Conservation (phyloP, 2,329 filamentous ascomycete species). For the Didymella keratinophila region DNA sequence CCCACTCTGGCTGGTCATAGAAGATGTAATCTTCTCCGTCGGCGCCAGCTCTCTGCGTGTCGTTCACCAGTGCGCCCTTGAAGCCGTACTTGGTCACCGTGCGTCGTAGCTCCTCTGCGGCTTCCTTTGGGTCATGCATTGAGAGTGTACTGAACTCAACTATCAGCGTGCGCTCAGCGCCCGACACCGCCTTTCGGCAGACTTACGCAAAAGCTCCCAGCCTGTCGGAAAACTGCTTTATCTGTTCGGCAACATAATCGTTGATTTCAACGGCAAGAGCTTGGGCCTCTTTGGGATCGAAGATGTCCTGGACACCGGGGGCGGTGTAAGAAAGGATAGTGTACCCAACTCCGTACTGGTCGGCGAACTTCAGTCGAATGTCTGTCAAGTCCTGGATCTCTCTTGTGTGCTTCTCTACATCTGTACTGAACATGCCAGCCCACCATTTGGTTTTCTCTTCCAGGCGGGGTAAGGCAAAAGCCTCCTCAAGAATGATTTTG, state of each 20-base stretch:
- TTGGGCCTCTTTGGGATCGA: slow-evolving; percentile 55
- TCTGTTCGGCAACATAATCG: slow-evolving; percentile 55
- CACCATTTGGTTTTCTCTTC: slow-evolving; percentile 67
- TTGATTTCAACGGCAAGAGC: slow-evolving; percentile 57
- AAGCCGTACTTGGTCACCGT: slow-evolving; percentile 60
- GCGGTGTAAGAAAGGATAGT: slow-evolving; percentile 59
- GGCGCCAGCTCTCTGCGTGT: slow-evolving; percentile 42
- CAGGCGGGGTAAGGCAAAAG: slow-evolving; percentile 67
- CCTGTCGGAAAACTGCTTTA: slow-evolving; percentile 53
- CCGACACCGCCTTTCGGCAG: too few species aligned
- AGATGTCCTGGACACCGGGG: slow-evolving; percentile 59
- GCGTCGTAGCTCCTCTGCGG: slow-evolving; percentile 40
- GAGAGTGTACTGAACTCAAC: slow-evolving; percentile 30
- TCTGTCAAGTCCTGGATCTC: slow-evolving; percentile 63
- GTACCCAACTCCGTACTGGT: slow-evolving; percentile 58
- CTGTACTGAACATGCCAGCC: slow-evolving; percentile 66
- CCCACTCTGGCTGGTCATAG: slow-evolving; percentile 44
- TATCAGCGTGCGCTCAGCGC: not conserved
- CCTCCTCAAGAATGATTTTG: slow-evolving; percentile 69
- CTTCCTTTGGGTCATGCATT: slow-evolving; percentile 46
- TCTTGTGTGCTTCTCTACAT: slow-evolving; percentile 64
- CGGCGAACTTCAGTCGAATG: slow-evolving; percentile 53
- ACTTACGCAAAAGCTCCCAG: slow-evolving; percentile 47
- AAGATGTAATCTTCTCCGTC: slow-evolving; percentile 43
- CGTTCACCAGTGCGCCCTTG: slow-evolving; percentile 64